A percentile compares a stretch with the other conserved stretches of the same genome.
Conservation (phyloP, 371 early-diverging fungal species). For the Rhizomucor pusillus region DNA sequence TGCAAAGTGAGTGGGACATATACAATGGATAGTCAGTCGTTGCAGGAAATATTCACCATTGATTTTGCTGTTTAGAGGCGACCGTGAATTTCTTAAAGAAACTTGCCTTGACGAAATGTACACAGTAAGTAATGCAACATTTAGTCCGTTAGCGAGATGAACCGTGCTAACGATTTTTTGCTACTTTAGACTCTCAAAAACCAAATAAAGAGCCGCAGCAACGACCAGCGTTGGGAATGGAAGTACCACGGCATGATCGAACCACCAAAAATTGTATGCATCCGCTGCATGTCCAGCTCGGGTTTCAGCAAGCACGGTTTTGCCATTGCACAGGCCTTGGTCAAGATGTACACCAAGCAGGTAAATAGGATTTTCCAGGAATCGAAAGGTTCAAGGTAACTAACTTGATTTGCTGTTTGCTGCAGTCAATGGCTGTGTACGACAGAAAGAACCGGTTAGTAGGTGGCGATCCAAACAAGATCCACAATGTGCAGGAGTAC, state of each 20-base stretch:
- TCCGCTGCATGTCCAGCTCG: slow-evolving; percentile 49
- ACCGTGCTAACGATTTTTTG: too few species aligned
- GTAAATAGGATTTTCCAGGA: slow-evolving; percentile 14
- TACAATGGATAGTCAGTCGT: neutral
- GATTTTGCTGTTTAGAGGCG: slow-evolving; percentile 41
- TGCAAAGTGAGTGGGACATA: slow-evolving; percentile 40
- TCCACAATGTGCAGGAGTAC: slow-evolving; percentile 63
- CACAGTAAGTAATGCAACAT: neutral
- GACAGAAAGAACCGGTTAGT: slow-evolving; percentile 57
- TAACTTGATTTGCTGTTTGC: neutral
- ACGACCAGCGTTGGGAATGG: slow-evolving; percentile 63
- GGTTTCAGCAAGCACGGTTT: slow-evolving; percentile 48
- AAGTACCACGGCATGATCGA: slow-evolving; percentile 56
- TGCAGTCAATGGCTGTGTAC: slow-evolving; percentile 59
- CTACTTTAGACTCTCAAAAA: slow-evolving; percentile 55
- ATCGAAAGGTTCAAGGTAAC: too few species aligned
- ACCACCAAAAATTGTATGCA: slow-evolving; percentile 63
- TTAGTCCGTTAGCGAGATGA: too few species aligned
- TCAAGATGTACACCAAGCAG: slow-evolving; percentile 70
- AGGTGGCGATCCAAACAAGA: slow-evolving; percentile 57
- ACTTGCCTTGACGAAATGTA: slow-evolving; percentile 66
- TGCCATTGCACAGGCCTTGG: slow-evolving; percentile 66
- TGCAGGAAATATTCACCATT: neutral
- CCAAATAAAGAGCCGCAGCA: slow-evolving; percentile 60
- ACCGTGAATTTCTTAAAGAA: slow-evolving; percentile 55